Conservation (phyloP, 1,284 basidiomycete genomes). For the Dichomitus squalens region DNA sequence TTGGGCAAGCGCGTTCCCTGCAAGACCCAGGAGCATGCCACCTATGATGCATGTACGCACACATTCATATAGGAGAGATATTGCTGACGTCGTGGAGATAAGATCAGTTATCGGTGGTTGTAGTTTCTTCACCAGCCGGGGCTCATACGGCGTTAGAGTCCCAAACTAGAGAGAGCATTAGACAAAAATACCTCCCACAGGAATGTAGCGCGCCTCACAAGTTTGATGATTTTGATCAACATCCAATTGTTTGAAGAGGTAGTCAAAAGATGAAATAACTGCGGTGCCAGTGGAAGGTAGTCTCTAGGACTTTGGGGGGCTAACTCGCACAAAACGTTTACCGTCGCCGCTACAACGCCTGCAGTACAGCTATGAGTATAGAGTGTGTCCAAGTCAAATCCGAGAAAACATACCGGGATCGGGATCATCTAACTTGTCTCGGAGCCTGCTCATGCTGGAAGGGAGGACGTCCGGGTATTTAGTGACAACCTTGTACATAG, state of each 20-base stretch:
- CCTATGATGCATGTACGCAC: slow-evolving; percentile 98
- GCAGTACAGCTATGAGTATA: neutral
- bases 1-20: slow-evolving; percentile 82
- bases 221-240: slow-evolving; percentile 98
- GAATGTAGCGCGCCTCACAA: slow-evolving; percentile 53
- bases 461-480: slow-evolving; percentile 79
- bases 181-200: slow-evolving; percentile 5
- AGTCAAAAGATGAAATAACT: slow-evolving; percentile 93
- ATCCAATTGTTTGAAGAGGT: slow-evolving; percentile 99
- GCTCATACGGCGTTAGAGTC: slow-evolving; percentile 87
- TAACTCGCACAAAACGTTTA: slow-evolving; percentile 95
- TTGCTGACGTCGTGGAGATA: slow-evolving; percentile 94
- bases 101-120: slow-evolving; percentile 92
- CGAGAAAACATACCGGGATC: slow-evolving; percentile 62
- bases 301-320: slow-evolving; percentile 78
- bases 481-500: slow-evolving; percentile 77
- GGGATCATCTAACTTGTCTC: slow-evolving; percentile 86
- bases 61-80: slow-evolving; percentile 96
- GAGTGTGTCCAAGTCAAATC: neutral
- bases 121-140: slow-evolving; percentile 91
- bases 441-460: slow-evolving; percentile 70
- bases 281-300: slow-evolving; percentile 86
- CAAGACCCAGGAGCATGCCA: slow-evolving; percentile 86
- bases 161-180: slow-evolving; percentile 71
- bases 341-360: slow-evolving; percentile 89